Base-by-base conservation (phyloP, 768 basidiomycete species). In the Ramaria sp. region DNA sequence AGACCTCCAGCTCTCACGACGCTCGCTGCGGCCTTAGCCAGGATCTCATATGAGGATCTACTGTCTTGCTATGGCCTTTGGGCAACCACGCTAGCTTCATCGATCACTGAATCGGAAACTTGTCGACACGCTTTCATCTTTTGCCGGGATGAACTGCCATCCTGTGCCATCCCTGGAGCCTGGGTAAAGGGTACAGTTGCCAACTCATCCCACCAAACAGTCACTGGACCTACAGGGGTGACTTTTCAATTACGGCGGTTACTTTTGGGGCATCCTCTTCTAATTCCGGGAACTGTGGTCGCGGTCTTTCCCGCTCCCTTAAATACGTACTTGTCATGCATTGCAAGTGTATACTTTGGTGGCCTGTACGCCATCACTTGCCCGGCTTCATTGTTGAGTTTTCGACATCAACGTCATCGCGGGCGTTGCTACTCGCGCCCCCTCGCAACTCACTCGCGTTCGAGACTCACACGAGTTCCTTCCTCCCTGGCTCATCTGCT, bases 401-500 rank as follows among this genome's bases (percentile, higher is more conserved):
- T 1, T 10, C 34, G 34, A 13, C 13, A 13, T 37, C 34, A 37
- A 11, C 11, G 11, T 34, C 33, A 11, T 5, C 11, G 33, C 34
- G 13, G 13, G 34, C 34, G 34, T 37, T 13, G 13, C 34, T 37
- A 3, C 27, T 10, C 9, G 34, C 34, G 10, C 13, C 9, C 34
- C 10, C 34, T 37, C 34, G 10, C 13, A 37, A 7, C 9, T 37
- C 9, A 43, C 13, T 43, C n/a, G 20, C 20, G 11, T n/a, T n/a
- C 20, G 20, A 9, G 42, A n/a, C 17, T 43, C n/a, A 9, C 39
- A 3, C 42, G 2, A 43, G 30, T 22, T 81, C 81, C 12, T 60
- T 78, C 51, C 83, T 86, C 54, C 24, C 47, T 17, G 1, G 30
- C 33, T 22, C 45, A 13, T 9, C 17, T 30, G 13, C 34, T 37